Evolutionary conservation across 1,284 basidiomycete genomes (phyloP), one percentile per base, ranked within the genome.

Genomic region (Chalciporus sp.): DNA sequence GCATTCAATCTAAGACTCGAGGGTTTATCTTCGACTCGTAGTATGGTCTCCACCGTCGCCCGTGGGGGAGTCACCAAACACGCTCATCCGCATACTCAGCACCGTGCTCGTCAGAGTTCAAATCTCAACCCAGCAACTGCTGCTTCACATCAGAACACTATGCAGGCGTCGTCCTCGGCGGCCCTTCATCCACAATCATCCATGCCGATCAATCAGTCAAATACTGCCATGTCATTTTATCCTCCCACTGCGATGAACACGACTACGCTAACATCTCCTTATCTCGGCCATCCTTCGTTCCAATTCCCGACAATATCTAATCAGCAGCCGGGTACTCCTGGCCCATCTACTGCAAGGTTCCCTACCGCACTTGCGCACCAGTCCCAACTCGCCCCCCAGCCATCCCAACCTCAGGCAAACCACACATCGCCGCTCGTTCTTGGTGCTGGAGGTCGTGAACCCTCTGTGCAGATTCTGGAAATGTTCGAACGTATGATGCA

Each of bases 401-500:
- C 53, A 27, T 29, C 46, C 10, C 65, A 66, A 1, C 14, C 46
- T 20, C 67, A 63, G 27, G 14, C 52, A 5, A 42, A 53, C 20
- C 61, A 69, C 20, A 46, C 62, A 1, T 52, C 56, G 4, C 62
- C 69, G 8, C 48, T 67, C 37, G 56, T 67, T 37, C 63, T 71
- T 29, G 61, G 63, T 26, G 59, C 61, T 29, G 63, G 69, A 17
- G 61, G 58, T 20, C 63, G 70, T 19, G 78, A 81, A 58, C 73
- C 77, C 27, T 69, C 74, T 41, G 73, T 84, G 28, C 79, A 78
- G 47, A 77, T 90, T 51, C 74, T 90, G 53, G 80, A 84, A 61
- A 79, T 84, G 74, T 88, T 86, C 64, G 84, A 84, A 53, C 78
- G 81, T 58, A 82, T 90, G 73, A 81, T 88, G 75, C 84, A 88